Base-by-base conservation (phyloP, 1,284 basidiomycete species). In the Termitomyces sp. region DNA sequence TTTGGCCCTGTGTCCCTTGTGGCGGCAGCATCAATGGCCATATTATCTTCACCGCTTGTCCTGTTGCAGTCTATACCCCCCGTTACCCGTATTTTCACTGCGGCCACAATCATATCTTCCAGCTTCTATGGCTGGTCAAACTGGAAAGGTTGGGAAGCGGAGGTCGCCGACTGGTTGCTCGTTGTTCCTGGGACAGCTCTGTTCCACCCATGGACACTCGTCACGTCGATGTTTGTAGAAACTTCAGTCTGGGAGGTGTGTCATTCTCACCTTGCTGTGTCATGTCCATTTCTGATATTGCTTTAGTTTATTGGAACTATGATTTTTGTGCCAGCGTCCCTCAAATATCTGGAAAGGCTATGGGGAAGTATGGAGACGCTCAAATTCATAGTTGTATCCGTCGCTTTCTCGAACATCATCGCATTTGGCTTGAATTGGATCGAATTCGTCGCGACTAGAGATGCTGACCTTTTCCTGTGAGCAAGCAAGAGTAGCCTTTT, bases 181-280 rank as follows among this genome's bases (percentile, higher is more conserved):
- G 75, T 98, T 52, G 78, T 94, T 9, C 94, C 96, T 1, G 94
- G 92, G 28, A 80, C 80, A 33, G 90, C 89, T 65, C 69, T 93
- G 45, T 92, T 89, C 73, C 89, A 88, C 63, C 96, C 96, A 28
- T 99, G 94, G 95, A 94, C 93, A 1, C 81, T 99, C 57, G 70
- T 95, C 26, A 94, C 90, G 0, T 86, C 92, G 1, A 87, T 84
- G 9, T 84, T 96, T 58, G 90, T 97, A 45, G 96, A 99, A 73
- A 83, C 86, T 47, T 88, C 81, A 56, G 64, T 94, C 55, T 71
- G 92, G 60, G 94, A 96, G 82, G 94, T 92, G 57, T 65, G 86
- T 76, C 21, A 46, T 30, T 28, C 34, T 19, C 47, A 26, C 36
- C 19, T 44, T 50, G 52, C 40, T 49, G 42, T 48, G 45, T 56